Evolutionary conservation across 208 protist species (phyloP).

Genomic region (Vickermania ingenoplastis): DNA sequence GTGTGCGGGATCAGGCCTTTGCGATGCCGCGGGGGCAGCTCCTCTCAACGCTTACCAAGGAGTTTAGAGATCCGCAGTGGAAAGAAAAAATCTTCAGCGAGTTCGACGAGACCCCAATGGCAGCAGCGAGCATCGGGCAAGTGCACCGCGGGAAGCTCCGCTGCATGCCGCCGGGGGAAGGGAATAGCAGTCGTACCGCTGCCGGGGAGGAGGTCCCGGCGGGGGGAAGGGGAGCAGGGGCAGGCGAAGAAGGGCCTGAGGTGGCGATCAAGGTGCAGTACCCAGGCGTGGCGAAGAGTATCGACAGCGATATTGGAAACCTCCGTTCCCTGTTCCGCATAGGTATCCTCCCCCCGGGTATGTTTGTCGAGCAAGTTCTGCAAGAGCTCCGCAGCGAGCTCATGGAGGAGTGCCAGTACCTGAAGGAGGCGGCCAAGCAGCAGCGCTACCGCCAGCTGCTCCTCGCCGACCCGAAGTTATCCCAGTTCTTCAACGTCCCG

Average conservation of each 20-base stretch:
- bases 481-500: conserved; percentile 58
- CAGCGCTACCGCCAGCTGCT: conserved; percentile 37
- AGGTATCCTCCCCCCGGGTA: conserved; percentile 58
- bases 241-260: conserved; percentile 25
- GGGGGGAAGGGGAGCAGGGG: conserved; percentile 30
- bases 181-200: conserved; percentile 11
- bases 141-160: conserved; percentile 72
- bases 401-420: conserved; percentile 59
- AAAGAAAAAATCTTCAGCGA: conserved; percentile 33
- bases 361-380: conserved; percentile 80
- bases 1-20: conserved; percentile 77
- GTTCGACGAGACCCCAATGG: conserved; percentile 89
- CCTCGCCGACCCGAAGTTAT: conserved; percentile 20
- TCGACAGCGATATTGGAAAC: conserved; percentile 88
- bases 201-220: conserved; percentile 69
- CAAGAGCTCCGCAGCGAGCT: conserved; percentile 68
- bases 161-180: conserved; percentile 22
- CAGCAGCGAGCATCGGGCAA: conserved; percentile 95
- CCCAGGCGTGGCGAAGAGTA: conserved; percentile 67
- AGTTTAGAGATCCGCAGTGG: conserved; percentile 38
- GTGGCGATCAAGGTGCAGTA: conserved; percentile 92
- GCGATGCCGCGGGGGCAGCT: conserved; percentile 78
- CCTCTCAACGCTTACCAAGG: conserved; percentile 24
- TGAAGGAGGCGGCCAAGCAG: conserved; percentile 59
- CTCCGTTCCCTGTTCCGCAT: conserved; percentile 70